phyloP scores from a whole-genome alignment of 805 yeast genomes.

The Candida coleopterorum region DNA sequence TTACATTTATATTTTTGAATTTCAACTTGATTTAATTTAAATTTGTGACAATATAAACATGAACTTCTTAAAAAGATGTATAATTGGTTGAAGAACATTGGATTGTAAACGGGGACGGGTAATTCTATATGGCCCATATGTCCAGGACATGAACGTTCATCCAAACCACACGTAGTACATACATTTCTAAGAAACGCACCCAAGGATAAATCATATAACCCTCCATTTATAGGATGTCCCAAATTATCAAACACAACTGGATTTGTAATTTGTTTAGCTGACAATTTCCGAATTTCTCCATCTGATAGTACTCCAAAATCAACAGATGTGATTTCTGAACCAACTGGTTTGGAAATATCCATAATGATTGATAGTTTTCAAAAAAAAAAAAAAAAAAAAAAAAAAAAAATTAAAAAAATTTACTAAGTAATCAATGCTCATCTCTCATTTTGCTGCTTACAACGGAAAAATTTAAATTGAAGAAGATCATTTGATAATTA shows the following conservation, averaged over 20 bases:
- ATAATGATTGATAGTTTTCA: no score
- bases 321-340: conserved; percentile 87
- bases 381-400: no score
- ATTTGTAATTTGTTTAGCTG: conserved; percentile 93
- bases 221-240: conserved; percentile 94
- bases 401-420: conserved; percentile 3
- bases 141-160: conserved; percentile 93
- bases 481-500: no score
- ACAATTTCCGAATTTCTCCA: conserved; percentile 75
- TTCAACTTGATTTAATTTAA: conserved; percentile 65
- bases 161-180: conserved; percentile 94
- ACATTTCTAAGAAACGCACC: conserved; percentile 89
- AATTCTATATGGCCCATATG: conserved; percentile 97
- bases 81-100: conserved; percentile 88
- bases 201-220: conserved; percentile 88
- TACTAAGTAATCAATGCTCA: conserved; percentile 2
- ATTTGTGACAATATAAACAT: conserved; percentile 87
- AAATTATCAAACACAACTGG: conserved; percentile 94
- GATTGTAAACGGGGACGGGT: conserved; percentile 94
- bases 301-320: conserved; percentile 85
- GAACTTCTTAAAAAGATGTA: conserved; percentile 77
- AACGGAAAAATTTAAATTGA: no score
- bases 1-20: conserved; percentile 75
- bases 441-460: no score
- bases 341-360: conserved; percentile 97